Evolutionary conservation across 116 monocot species (phyloP), one percentile per base, ranked within the genome.

Genomic region (Iris pallida): DNA sequence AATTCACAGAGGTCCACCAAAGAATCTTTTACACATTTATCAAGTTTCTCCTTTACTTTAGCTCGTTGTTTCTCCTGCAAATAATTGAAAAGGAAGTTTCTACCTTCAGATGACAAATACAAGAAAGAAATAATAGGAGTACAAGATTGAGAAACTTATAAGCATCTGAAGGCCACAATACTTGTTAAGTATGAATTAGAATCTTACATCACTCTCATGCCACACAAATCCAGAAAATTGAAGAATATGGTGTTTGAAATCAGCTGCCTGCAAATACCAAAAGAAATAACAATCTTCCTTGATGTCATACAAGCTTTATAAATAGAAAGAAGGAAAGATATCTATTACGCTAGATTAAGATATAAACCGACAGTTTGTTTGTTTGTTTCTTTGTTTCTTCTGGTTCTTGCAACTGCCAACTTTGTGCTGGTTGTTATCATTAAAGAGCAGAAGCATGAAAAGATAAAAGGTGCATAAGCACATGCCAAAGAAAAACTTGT

Each of bases 171-270:
- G 4, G n/a, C 16, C 14, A 43, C 18, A 52, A 66, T 43, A 51
- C 5, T 41, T 51, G 49, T 53, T 30, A 16, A 59, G 18, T 11
- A 64, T 59, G 5, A 57, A 65, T 30, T 8, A 68, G 61, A 11
- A 7, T 54, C 79, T 76, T 66, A 72, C 89, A 82, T 89, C 89
- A 59, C 79, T 78, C 40, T 83, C 92, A 76, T 92, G 91, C 91
- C 91, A 88, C 4, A 80, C 88, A 71, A 92, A 92, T 44, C 92
- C 92, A 80, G 92, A 92, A 70, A 88, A 92, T 64, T 83, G 85
- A 58, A 80, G 85, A 42, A 92, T 85, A 62, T 92, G 81, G 46
- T 53, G 75, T 69, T 88, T 88, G 66, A 78, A 84, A 68, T 92
- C 53, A 13, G 71, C 53, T 8, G 85, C 85, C 92, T 92, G 80